Evolutionary conservation across 495 filamentous ascomycete genomes (phyloP), one percentile per base, ranked within the genome.

Genomic region (Penicillium parvum): DNA sequence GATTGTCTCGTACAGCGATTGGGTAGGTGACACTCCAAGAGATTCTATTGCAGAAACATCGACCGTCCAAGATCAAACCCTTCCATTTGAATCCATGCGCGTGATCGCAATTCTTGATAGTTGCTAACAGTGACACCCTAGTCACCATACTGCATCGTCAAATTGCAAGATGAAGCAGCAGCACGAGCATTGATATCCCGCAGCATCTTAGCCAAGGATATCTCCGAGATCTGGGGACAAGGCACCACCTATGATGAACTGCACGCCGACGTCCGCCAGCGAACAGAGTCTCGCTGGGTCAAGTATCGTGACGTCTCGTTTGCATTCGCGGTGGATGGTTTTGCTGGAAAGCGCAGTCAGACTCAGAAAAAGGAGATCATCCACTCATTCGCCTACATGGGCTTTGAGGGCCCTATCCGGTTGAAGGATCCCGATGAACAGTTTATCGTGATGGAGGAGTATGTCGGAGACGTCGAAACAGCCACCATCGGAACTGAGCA

Each of bases 201-300:
- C 43, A 86, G 81, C 34, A 85, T 97, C 50, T 78, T 96, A 26
- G 75, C 78, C 43, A 85, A 85, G 64, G 80, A 77, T 12, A 83
- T 97, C 57, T 84, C 86, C 65, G 90, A 94, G 59, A 77, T 95
- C 48, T 97, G 92, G 92, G 90, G 85, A 20, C 64, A 70, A 30
- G 90, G 85, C 23, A 50, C 64, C 17, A 78, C 68, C 37, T 87
- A 92, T 53, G 68, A 76, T 15, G 71, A 75, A 28, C 72, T 96
- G 8, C 88, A 96, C 61, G 65, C 63, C 40, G 70, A 79, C 46
- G 68, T 95, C 35, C 69, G 66, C 38, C 55, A 49, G 17, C 67
- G 70, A 39, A 84, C 84, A 0, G 26, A 73, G n/a, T 65, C 76
- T 29, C 65, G 78, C 38, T 95, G 90, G 90, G 37, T 61, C 0